Evolutionary conservation across 164 flowering plant species (phyloP), one percentile per base, ranked within the genome.

Genomic region (Amborella trichopoda): DNA sequence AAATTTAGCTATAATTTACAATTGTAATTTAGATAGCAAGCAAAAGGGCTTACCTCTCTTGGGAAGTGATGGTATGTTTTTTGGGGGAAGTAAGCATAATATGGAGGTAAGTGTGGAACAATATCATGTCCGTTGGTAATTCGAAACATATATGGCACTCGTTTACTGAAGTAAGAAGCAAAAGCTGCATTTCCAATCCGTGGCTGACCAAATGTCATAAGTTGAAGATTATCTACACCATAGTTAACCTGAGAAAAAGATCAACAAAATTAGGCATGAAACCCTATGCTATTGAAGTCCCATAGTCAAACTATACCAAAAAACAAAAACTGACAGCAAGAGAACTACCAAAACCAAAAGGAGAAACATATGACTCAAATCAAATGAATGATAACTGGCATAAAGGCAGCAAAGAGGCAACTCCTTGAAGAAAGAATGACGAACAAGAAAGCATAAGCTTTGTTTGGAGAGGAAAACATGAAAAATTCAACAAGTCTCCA

Each of bases 161-260:
- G 48, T 55, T 81, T 19, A 43, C 65, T 79, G 50, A 74, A 93
- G 67, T 74, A 81, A 16, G 94, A 71, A 43, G 83, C 80, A 68
- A 93, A 93, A 54, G 42, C 89, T 37, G 91, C 82, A 76, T 93
- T 93, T 23, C 99, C 99, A 49, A 88, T 64, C 30, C 97, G 90
- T 50, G 99, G 99, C 52, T 88, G 99, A 53, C 99, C 99, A 76
- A 83, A 93, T 52, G 99, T 93, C 76, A 76, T 71, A 47, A 93
- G 75, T 59, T 70, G 79, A 53, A 88, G 70, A 54, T 77, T 65
- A 37, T 55, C 32, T 1, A 56, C 66, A 56, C 73, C 69, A 46
- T 59, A 49, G 59, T 75, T 76, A 25, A 87, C 82, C 96, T 91
- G 93, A 4, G 26, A 59, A 45, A n/a, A n/a, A n/a, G n/a, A n/a